These are phyloP conservation scores for Teunomyces stri DNA, from an alignment of 805 yeast genomes.

Conservation along the genomic window DNA sequence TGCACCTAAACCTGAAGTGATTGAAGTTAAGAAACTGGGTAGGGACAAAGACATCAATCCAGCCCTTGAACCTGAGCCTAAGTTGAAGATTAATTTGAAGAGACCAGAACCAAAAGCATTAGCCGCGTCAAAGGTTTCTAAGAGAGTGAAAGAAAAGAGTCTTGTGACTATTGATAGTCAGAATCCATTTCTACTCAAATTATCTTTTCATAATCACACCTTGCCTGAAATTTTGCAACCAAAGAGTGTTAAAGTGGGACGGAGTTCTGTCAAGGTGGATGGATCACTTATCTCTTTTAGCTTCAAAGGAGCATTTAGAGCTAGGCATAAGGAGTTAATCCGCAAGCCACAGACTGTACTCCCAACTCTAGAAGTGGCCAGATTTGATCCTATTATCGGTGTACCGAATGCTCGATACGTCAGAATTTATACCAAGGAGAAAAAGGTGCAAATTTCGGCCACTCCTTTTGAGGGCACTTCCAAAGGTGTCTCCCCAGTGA, in stretches of 20 bases:
- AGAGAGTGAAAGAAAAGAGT: neutral
- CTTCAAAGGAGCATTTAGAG: slow-evolving; percentile 7
- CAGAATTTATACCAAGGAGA: slow-evolving; percentile 34
- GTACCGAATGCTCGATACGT: slow-evolving; percentile 31
- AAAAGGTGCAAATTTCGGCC: slow-evolving; percentile 39
- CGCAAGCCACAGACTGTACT: neutral
- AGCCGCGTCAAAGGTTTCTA: slow-evolving; percentile 1
- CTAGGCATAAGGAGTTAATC: slow-evolving; percentile 4
- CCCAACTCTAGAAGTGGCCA: neutral
- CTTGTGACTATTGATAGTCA: neutral
- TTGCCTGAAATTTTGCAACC: slow-evolving; percentile 7
- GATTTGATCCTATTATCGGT: slow-evolving; percentile 15
- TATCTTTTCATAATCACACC: slow-evolving; percentile 12
- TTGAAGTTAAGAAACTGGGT: slow-evolving; percentile 1
- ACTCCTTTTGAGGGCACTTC: slow-evolving; percentile 33
- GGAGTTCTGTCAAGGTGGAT: slow-evolving; percentile 3
- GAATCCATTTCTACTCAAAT: slow-evolving; percentile 3
- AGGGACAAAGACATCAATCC: neutral
- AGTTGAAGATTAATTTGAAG: slow-evolving; percentile 8
- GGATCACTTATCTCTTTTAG: slow-evolving; percentile 5
- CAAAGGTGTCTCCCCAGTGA: neutral
- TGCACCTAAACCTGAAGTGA: slow-evolving; percentile 7
- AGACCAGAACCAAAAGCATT: neutral
- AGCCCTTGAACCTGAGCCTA: slow-evolving; percentile 13
- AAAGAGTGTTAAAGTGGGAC: slow-evolving; percentile 5